A percentile compares a stretch with the other conserved stretches of the same genome.
phyloP scores from a whole-genome alignment of 169 alveolate species.

The Plasmodium berghei region DNA sequence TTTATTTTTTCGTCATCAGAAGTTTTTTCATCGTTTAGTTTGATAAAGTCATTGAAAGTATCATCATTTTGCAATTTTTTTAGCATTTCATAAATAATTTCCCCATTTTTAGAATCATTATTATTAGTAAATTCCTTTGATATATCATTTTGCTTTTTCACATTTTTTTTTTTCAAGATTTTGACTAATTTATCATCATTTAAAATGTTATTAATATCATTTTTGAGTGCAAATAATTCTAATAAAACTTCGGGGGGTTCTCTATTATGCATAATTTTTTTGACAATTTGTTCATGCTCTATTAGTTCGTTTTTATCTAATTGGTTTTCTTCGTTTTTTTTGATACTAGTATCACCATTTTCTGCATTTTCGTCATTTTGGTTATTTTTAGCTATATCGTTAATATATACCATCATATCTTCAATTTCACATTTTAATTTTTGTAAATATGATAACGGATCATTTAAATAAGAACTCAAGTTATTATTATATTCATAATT shows the following conservation, averaged over 20 bases:
- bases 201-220: slow-evolving; percentile 46
- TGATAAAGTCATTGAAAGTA: not conserved
- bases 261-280: slow-evolving; percentile 67
- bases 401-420: slow-evolving; percentile 45
- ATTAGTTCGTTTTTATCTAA: slow-evolving; percentile 1
- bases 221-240: slow-evolving; percentile 63
- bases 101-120: not conserved
- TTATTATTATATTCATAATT: slow-evolving; percentile 49
- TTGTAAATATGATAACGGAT: slow-evolving; percentile 64
- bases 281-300: slow-evolving; percentile 59
- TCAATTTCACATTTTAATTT: slow-evolving; percentile 74
- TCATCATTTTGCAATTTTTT: slow-evolving; percentile 9
- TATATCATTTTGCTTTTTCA: not conserved
- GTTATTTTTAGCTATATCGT: slow-evolving; percentile 23
- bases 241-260: slow-evolving; percentile 59
- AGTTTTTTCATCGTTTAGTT: slow-evolving; percentile 5
- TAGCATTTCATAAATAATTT: slow-evolving; percentile 8
- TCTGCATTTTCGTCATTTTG: not conserved
- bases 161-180: slow-evolving; percentile 18
- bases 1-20: not conserved
- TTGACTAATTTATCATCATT: slow-evolving; percentile 40
- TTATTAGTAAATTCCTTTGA: not conserved
- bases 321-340: slow-evolving; percentile 13
- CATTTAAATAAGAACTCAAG: slow-evolving; percentile 20
- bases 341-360: not conserved